Evolutionary conservation across 177 flowering plant species (phyloP).

Genomic region (Vitis hybrid): DNA sequence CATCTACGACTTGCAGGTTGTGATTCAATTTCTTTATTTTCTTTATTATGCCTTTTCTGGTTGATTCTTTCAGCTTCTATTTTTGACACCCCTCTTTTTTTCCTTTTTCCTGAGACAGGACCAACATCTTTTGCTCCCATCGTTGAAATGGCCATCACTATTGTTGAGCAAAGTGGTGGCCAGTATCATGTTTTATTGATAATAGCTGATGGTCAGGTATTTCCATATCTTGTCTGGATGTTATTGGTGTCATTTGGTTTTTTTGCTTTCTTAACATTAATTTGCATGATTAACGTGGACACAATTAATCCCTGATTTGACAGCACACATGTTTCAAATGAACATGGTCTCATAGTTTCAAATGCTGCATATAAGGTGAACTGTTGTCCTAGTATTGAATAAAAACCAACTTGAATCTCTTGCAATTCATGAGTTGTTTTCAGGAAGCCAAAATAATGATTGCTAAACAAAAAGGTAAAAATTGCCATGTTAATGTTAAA

Average conservation of each 20-base stretch:
- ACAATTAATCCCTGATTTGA: neutral
- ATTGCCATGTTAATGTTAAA: too few species aligned
- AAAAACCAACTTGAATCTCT: neutral
- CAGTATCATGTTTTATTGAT: constrained; percentile 92
- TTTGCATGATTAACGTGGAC: neutral
- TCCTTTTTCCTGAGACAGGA: constrained; percentile 39
- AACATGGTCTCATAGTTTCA: neutral
- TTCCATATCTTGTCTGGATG: neutral
- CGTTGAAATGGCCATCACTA: constrained; percentile 78
- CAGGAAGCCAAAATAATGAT: too few species aligned
- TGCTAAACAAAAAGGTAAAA: too few species aligned
- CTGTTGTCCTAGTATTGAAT: too few species aligned
- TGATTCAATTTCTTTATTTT: neutral
- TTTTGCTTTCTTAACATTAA: neutral
- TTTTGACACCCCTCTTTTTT: neutral
- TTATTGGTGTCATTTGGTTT: neutral
- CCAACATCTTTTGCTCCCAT: constrained; percentile 96
- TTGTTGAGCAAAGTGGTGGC: constrained; percentile 79
- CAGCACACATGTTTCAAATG: neutral
- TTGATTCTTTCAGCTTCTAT: neutral
- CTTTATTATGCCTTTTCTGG: neutral
- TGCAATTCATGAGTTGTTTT: neutral
- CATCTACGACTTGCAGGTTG: constrained; percentile 77
- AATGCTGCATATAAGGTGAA: neutral
- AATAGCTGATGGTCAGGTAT: constrained; percentile 95